A percentile compares a stretch with the other conserved stretches of the same genome.
These are phyloP conservation scores for Lophiostoma macrostomum DNA, from an alignment of 495 filamentous ascomycete species.

Conservation along the genomic window DNA sequence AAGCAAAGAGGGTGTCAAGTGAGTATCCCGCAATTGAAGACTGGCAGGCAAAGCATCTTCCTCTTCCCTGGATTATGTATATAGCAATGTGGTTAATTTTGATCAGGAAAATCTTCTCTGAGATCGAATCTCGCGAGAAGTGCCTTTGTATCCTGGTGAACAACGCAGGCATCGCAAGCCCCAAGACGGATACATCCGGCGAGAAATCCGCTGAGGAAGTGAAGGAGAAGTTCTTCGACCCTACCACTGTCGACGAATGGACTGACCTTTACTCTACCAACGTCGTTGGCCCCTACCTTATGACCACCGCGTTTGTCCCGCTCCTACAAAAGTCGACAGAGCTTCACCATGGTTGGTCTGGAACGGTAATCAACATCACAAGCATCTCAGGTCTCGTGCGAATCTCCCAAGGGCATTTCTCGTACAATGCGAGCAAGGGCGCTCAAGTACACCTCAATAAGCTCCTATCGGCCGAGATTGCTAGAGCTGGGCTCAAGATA, in stretches of 20 bases:
- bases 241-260: conserved; percentile 45
- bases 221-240: conserved; percentile 57
- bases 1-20: conserved; percentile 39
- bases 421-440: conserved; percentile 53
- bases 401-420: conserved; percentile 52
- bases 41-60: too few species aligned
- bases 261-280: conserved; percentile 49
- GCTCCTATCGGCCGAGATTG: conserved; percentile 52
- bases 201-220: conserved; percentile 45
- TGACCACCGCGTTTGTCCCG: conserved; percentile 42
- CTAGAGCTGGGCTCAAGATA: conserved; percentile 44
- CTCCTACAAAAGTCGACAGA: conserved; percentile 32
- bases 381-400: conserved; percentile 49
- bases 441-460: conserved; percentile 54
- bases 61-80: too few species aligned
- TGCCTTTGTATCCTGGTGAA: conserved; percentile 42
- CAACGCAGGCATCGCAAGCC: conserved; percentile 39
- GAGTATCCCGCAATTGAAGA: too few species aligned
- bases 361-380: conserved; percentile 30
- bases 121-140: conserved; percentile 27
- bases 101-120: conserved; percentile 24
- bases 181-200: conserved; percentile 27
- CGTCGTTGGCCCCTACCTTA: conserved; percentile 49
- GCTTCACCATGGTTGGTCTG: conserved; percentile 23
- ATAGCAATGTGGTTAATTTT: too few species aligned